Conservation (phyloP, 345 rosid species). For the Laguncularia racemosa region DNA sequence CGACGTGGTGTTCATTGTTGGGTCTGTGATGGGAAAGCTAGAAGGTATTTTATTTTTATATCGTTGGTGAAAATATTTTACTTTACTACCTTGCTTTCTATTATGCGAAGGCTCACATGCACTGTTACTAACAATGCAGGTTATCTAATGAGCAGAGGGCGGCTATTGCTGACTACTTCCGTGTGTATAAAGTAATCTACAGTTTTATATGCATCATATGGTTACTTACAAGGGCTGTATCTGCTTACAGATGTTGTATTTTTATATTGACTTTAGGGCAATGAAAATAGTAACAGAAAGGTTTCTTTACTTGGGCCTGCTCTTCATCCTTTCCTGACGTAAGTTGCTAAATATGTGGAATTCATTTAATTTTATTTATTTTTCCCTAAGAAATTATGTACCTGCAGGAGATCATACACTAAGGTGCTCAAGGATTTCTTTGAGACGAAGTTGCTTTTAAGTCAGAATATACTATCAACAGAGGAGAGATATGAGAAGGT, state of each 20-base stretch:
- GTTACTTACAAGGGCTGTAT: not conserved
- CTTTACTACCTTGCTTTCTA: not conserved
- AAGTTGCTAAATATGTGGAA: conserved; percentile 20
- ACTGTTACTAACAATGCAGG: conserved; percentile 28
- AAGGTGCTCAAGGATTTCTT: conserved; percentile 66
- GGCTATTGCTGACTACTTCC: conserved; percentile 84
- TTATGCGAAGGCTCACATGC: not conserved
- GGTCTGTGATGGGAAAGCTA: conserved; percentile 94
- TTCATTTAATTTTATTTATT: not conserved
- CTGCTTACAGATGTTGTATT: conserved; percentile 1
- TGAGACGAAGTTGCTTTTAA: conserved; percentile 60
- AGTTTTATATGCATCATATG: no score
- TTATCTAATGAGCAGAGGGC: conserved; percentile 87
- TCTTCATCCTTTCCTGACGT: conserved; percentile 93
- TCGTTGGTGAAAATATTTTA: not conserved
- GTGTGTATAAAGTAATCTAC: conserved; percentile 57
- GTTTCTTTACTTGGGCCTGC: conserved; percentile 55
- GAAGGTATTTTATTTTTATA: conserved; percentile 44
- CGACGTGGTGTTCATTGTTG: conserved; percentile 98
- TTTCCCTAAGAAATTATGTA: not conserved
- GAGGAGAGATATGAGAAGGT: conserved; percentile 85
- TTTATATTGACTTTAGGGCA: conserved; percentile 27
- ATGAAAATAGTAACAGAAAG: conserved; percentile 71
- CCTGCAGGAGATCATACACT: conserved; percentile 70
- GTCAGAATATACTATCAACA: conserved; percentile 53